Base-by-base conservation (phyloP, 352 stramenopile species). In the Globisporangium iwayamae region DNA sequence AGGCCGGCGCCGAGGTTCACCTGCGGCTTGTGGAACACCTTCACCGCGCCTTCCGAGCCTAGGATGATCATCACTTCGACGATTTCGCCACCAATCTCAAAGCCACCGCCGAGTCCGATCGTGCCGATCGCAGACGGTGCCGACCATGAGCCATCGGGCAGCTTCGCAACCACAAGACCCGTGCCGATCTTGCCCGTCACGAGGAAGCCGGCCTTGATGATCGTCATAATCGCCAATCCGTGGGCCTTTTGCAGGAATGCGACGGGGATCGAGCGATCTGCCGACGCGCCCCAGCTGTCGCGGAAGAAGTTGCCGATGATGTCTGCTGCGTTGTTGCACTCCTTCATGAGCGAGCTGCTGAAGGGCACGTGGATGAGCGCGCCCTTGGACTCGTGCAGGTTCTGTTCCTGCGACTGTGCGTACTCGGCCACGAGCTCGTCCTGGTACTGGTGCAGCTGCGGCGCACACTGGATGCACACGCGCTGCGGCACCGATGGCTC, bases 1-100 rank as follows among this genome's bases (percentile, higher is more conserved):
- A 89, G 89, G 63, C 91, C 91, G 73, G 78, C 90, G 34, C 93
- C 93, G 4, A 98, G 66, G 57, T 97, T 93, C 25, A 97, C 69
- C 43, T 90, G 73, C 63, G 81, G 68, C 72, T 84, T 70, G 73
- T 91, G 74, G 63, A 97, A 92, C 10, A 97, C 75, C 58, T 96
- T 63, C 8, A 98, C 88, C 0, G 93, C 86, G 8, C 76, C 76
- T 36, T 90, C 81, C 1, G 81, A 96, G 67, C 95, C 94, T 7
- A 98, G 67, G 56, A 98, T 82, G 74, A 98, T 96, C 46, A 98
- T 79, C 54, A 97, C 81, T 71, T 98, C 91, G 2, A 91, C 87
- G 30, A 98, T 71, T 69, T 98, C 89, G 22, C 87, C 90, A 28
- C 93, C 93, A 18, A 97, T 74, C 52, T 97, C 61, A 11, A 88